These are phyloP conservation scores for Botryosphaeria dothidea DNA, from an alignment of 2,329 filamentous ascomycete species.

Conservation along the genomic window DNA sequence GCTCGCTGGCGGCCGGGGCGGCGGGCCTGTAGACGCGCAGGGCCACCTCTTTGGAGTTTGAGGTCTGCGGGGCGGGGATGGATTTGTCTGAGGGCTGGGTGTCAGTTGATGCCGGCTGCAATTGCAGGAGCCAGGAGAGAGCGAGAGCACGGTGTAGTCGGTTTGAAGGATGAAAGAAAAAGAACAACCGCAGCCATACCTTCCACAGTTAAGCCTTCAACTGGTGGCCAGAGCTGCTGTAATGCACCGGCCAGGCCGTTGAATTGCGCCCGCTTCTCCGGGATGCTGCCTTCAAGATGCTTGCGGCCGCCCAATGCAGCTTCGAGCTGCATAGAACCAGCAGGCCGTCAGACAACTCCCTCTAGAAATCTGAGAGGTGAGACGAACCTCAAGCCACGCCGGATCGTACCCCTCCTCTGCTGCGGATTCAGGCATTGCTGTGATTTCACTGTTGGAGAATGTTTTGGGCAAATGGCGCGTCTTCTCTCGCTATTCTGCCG, in stretches of 20 bases:
- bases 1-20: background rate
- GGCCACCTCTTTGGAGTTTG: background rate
- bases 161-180: too few relatives aligned
- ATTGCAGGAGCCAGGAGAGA: too few relatives aligned
- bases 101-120: too few relatives aligned
- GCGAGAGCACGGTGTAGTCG: too few relatives aligned
- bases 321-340: background rate
- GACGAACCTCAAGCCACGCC: background rate
- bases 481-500: too few relatives aligned
- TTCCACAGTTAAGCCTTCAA: background rate
- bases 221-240: background rate
- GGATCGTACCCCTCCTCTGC: background rate
- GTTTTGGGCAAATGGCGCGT: too few relatives aligned
- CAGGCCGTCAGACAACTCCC: too few relatives aligned
- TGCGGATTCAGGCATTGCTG: background rate
- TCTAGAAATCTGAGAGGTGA: background rate
- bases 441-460: background rate
- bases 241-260: background rate
- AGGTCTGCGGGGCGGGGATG: background rate
- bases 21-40: slow-evolving; percentile 24
- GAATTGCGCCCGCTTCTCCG: background rate
- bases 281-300: background rate
- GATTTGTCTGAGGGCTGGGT: background rate
- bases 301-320: background rate
- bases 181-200: too few relatives aligned